These are phyloP conservation scores for Agrocybe pediades DNA, from an alignment of 768 basidiomycete species.

Conservation along the genomic window DNA sequence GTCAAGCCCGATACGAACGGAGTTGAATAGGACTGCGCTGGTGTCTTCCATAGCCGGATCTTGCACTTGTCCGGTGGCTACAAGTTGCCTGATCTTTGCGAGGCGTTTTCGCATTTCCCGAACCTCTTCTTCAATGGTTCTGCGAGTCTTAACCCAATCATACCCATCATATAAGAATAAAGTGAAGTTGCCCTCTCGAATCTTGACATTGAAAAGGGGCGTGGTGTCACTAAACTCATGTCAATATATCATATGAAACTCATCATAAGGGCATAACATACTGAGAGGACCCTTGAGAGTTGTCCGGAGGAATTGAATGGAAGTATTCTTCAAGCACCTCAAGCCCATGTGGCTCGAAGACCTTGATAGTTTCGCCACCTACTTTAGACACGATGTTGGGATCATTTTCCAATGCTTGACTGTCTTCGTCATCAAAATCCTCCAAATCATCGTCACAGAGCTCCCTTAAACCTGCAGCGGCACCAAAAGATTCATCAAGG, in stretches of 20 bases:
- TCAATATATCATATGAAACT: neutral
- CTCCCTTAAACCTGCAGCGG: slow-evolving; percentile 75
- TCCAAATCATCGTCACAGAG: slow-evolving; percentile 74
- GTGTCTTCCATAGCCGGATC: slow-evolving; percentile 76
- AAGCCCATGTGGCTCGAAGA: slow-evolving; percentile 68
- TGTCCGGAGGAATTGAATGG: slow-evolving; percentile 61
- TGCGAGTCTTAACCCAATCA: slow-evolving; percentile 88
- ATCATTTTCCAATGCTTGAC: slow-evolving; percentile 24
- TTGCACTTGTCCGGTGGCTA: slow-evolving; percentile 86
- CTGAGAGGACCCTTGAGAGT: slow-evolving; percentile 45
- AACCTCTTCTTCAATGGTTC: slow-evolving; percentile 83
- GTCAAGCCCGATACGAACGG: slow-evolving; percentile 90
- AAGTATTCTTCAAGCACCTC: slow-evolving; percentile 75
- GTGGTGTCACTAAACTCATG: slow-evolving; percentile 39
- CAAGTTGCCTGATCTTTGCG: slow-evolving; percentile 87
- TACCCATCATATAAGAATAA: slow-evolving; percentile 91
- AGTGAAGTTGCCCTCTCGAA: slow-evolving; percentile 63
- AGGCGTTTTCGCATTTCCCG: slow-evolving; percentile 86
- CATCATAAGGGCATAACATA: slow-evolving; percentile 35
- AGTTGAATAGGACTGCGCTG: slow-evolving; percentile 86
- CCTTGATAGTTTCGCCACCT: slow-evolving; percentile 85
- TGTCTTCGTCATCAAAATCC: slow-evolving; percentile 55
- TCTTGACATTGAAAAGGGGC: slow-evolving; percentile 51
- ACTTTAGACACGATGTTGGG: slow-evolving; percentile 53
- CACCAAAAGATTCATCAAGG: slow-evolving; percentile 78